A percentile compares a stretch with the other conserved stretches of the same genome.
These are phyloP conservation scores for Colletotrichum tropicale DNA, from an alignment of 2,329 filamentous ascomycete genomes.

Conservation along the genomic window DNA sequence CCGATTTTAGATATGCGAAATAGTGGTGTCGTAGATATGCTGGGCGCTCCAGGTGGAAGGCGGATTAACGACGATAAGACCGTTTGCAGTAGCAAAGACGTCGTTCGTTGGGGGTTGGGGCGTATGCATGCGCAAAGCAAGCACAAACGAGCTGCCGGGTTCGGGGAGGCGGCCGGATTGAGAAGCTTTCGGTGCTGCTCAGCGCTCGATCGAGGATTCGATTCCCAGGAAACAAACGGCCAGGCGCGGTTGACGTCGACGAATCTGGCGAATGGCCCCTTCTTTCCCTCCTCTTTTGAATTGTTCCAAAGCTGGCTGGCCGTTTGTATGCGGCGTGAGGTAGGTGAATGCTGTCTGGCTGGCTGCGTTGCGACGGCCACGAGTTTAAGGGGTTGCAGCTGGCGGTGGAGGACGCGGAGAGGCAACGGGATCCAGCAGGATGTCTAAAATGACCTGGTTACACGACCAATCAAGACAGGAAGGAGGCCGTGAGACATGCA, in stretches of 20 bases:
- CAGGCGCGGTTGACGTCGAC: background rate
- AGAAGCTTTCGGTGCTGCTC: background rate
- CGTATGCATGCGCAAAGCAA: constrained; percentile 7
- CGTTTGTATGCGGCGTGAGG: background rate
- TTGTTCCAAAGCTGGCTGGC: background rate
- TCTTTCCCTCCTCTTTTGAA: constrained; percentile 10
- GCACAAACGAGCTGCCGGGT: constrained; percentile 7
- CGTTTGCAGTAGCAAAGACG: constrained; percentile 11
- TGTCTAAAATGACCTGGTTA: constrained; percentile 6
- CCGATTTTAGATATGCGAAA: constrained; percentile 8
- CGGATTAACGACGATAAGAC: background rate
- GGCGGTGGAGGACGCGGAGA: background rate
- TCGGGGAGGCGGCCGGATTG: constrained; percentile 2
- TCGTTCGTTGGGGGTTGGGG: background rate
- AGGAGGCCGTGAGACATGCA: constrained; percentile 7
- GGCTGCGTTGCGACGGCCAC: background rate
- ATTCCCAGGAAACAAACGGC: background rate
- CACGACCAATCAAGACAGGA: constrained; percentile 3
- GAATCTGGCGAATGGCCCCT: background rate
- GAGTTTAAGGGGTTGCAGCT: constrained; percentile 17
- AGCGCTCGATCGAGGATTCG: background rate
- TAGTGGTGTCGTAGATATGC: background rate
- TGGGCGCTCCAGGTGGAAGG: constrained; percentile 1
- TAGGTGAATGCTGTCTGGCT: background rate
- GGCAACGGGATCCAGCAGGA: background rate